Percentiles rank a stretch among this genome's conserved stretches.
phyloP scores from a whole-genome alignment of 768 basidiomycete genomes.

The Pleurotus giganteus region DNA sequence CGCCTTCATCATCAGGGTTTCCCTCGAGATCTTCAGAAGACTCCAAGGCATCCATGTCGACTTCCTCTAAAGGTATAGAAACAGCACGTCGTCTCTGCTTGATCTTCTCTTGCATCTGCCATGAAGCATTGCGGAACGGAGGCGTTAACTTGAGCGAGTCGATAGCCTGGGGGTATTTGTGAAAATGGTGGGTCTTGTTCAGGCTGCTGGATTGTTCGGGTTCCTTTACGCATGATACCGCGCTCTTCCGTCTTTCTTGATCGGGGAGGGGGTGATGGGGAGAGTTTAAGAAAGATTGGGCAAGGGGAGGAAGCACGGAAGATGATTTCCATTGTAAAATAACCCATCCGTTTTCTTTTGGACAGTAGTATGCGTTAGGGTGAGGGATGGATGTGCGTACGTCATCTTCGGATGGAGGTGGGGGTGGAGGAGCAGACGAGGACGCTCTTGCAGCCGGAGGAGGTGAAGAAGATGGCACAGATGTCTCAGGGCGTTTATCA shows the following conservation, averaged over 20 bases:
- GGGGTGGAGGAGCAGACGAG: constrained; percentile 21
- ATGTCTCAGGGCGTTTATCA: constrained; percentile 20
- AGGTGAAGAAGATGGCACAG: constrained; percentile 22
- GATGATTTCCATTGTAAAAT: constrained; percentile 70
- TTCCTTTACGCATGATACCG: constrained; percentile 49
- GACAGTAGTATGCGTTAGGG: constrained; percentile 80
- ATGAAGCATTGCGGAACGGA: constrained; percentile 55
- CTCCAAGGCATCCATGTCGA: constrained; percentile 43
- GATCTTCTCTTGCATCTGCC: constrained; percentile 49
- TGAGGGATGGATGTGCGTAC: constrained; percentile 72
- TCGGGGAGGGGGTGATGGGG: constrained; percentile 52
- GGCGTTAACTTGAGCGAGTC: constrained; percentile 68
- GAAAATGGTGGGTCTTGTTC: constrained; percentile 81
- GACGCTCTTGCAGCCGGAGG: constrained; percentile 17
- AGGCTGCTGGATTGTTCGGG: constrained; percentile 40
- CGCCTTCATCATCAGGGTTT: constrained; percentile 42
- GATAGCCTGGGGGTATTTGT: constrained; percentile 67
- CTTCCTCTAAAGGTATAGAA: constrained; percentile 32
- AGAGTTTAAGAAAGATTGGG: constrained; percentile 46
- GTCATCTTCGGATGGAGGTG: constrained; percentile 58
- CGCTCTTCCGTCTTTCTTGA: constrained; percentile 45
- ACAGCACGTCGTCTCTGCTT: constrained; percentile 52
- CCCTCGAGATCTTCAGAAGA: constrained; percentile 25
- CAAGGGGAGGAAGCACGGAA: constrained; percentile 57
- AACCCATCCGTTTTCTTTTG: constrained; percentile 81